phyloP scores from a whole-genome alignment of 1,284 basidiomycete species.

The Pyrrhoderma noxium region DNA sequence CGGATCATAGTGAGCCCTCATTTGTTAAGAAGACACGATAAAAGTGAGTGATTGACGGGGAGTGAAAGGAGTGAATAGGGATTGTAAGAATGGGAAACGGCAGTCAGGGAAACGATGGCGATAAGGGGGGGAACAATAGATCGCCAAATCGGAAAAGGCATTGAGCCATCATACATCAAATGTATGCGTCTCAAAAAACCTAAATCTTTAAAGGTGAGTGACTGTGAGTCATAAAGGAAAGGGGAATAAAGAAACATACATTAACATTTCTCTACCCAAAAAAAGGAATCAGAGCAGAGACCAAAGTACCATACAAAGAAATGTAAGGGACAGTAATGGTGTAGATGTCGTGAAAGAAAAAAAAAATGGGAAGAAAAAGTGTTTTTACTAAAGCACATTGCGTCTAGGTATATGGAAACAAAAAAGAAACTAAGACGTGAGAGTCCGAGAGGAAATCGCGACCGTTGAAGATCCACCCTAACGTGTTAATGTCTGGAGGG shows the following conservation, averaged over 20 bases:
- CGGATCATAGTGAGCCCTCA: no score
- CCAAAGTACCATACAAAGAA: not conserved
- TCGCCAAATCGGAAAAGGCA: no score
- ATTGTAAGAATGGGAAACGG: not conserved
- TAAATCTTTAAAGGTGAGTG: not conserved
- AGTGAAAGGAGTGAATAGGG: not conserved
- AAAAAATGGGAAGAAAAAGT: not conserved
- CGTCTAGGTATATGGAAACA: conserved; percentile 17
- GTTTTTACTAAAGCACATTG: conserved; percentile 18
- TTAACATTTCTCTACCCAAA: conserved; percentile 9
- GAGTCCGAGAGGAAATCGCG: conserved; percentile 2
- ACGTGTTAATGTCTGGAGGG: not conserved
- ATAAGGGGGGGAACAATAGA: no score
- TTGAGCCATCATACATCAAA: no score
- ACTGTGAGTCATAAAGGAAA: not conserved
- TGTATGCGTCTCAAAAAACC: not conserved
- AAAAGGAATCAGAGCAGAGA: not conserved
- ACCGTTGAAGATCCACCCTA: not conserved
- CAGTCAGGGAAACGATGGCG: not conserved
- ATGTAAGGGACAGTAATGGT: not conserved
- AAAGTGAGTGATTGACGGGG: not conserved
- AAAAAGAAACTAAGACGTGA: conserved; percentile 4
- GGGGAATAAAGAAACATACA: not conserved
- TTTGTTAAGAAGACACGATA: not conserved
- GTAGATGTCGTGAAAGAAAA: not conserved